Base-by-base conservation (phyloP, 208 protist genomes). In the Herpetomonas samuelpessoai region DNA sequence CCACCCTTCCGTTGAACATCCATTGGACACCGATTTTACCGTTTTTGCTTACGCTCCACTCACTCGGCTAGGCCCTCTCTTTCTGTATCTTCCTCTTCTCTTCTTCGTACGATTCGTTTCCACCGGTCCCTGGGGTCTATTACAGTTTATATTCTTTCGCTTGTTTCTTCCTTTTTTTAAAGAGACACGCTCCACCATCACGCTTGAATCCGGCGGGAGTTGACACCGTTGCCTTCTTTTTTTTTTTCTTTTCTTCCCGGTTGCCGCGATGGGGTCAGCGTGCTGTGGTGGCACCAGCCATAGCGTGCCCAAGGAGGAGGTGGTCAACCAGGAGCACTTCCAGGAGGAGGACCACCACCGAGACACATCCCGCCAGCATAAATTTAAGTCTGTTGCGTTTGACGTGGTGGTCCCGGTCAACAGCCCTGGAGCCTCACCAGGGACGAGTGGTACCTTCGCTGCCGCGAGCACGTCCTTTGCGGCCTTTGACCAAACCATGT, bases 351-450 rank as follows among this genome's bases (percentile, higher is more conserved):
- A 6, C 28, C 19, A 68, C 30, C 6, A 44, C 6, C 9, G 24
- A 45, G 47, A 47, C 28, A 44, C 9, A 10, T 48, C 47, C 6
- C 28, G 46, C 54, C 65, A 68, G 57, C 65, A 58, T 19, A 56
- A 65, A 38, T 51, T 78, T 24, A 69, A 62, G 10, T 46, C 73
- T 0, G 53, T 92, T 2, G 64, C 78, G 52, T 89, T 92, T 58
- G 81, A 89, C 41, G 30, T 86, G 0, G 62, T 86, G 2, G 64
- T 81, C 19, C 74, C 81, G 0, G 73, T 78, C 0, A 58, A 38
- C 35, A 9, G 47, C 18, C 28, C 10, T 18, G 39, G 31, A 7
- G 22, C 7, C 21, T 28, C 28, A 30, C 46, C 19, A 50, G 50
- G 52, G 27, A 21, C 38, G 0, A 21, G 29, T 19, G 50, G 44